A percentile compares a stretch with the other conserved stretches of the same genome.
These are phyloP conservation scores for Podila epigama DNA, from an alignment of 192 early-diverging fungal genomes.

Conservation along the genomic window DNA sequence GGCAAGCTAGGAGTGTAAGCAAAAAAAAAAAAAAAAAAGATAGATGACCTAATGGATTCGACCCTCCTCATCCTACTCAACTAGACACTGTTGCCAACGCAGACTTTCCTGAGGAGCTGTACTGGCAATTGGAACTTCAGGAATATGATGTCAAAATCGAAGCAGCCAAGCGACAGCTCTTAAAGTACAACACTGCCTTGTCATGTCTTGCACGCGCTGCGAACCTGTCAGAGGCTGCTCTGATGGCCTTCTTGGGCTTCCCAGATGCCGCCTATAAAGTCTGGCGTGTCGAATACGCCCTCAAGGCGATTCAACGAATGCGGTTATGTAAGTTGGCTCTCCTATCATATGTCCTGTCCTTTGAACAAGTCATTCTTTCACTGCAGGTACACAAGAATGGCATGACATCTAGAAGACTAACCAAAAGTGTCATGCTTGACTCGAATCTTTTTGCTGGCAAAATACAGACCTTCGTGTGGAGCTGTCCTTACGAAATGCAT, in stretches of 20 bases:
- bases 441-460: too few species aligned
- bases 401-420: too few species aligned
- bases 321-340: slow-evolving; percentile 32
- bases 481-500: slow-evolving; percentile 32
- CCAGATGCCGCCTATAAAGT: slow-evolving; percentile 45
- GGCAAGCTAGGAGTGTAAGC: background rate
- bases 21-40: background rate
- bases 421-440: too few species aligned
- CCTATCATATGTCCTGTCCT: too few species aligned
- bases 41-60: background rate
- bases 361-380: too few species aligned
- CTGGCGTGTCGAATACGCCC: slow-evolving; percentile 40
- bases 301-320: slow-evolving; percentile 42
- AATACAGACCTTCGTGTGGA: slow-evolving; percentile 44
- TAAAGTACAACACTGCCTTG: slow-evolving; percentile 29
- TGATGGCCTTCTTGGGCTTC: slow-evolving; percentile 40
- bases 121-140: slow-evolving; percentile 42
- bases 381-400: too few species aligned
- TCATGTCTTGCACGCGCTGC: slow-evolving; percentile 30
- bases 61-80: too few species aligned
- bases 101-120: slow-evolving; percentile 39
- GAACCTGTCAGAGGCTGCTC: slow-evolving; percentile 36
- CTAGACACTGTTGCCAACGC: slow-evolving; percentile 38
- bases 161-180: slow-evolving; percentile 1
- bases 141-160: slow-evolving; percentile 44